phyloP scores from a whole-genome alignment of 73 alveolate species.

The Symbiodinium natans region DNA sequence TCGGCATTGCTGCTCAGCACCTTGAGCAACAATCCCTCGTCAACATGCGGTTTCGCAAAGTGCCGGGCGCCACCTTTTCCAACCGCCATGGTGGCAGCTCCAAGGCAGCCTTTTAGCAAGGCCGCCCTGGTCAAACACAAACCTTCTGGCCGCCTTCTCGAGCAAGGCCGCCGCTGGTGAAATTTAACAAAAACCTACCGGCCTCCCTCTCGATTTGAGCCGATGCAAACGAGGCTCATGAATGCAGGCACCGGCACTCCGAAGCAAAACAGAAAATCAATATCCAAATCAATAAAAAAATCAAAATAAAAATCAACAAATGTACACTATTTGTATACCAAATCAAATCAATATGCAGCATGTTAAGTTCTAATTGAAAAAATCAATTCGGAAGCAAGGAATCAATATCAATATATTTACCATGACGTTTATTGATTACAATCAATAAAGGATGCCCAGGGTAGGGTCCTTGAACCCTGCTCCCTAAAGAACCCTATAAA shows the following conservation, averaged over 20 bases:
- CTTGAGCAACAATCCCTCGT: not conserved
- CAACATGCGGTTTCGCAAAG: not conserved
- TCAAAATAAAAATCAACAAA: not conserved
- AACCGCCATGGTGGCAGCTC: too few relatives aligned
- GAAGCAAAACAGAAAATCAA: not conserved
- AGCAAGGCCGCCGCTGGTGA: not conserved
- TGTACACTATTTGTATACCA: not conserved
- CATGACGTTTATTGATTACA: not conserved
- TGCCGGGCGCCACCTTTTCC: conserved; percentile 46
- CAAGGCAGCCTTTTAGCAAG: not conserved
- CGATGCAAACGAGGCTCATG: too few relatives aligned
- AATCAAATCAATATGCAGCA: not conserved
- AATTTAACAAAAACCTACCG: too few relatives aligned
- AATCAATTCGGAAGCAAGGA: not conserved
- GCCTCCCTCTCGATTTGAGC: too few relatives aligned
- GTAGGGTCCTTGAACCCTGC: too few relatives aligned
- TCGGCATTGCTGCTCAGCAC: not conserved
- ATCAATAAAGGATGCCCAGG: not conserved
- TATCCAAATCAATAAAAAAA: not conserved
- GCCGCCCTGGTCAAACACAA: not conserved
- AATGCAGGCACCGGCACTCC: too few relatives aligned
- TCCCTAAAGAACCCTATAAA: too few relatives aligned
- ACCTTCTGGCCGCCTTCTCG: not conserved
- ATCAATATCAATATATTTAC: not conserved
- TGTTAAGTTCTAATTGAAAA: not conserved